Base-by-base conservation (phyloP, 371 early-diverging fungal genomes). In the Saksenaea oblongispora region DNA sequence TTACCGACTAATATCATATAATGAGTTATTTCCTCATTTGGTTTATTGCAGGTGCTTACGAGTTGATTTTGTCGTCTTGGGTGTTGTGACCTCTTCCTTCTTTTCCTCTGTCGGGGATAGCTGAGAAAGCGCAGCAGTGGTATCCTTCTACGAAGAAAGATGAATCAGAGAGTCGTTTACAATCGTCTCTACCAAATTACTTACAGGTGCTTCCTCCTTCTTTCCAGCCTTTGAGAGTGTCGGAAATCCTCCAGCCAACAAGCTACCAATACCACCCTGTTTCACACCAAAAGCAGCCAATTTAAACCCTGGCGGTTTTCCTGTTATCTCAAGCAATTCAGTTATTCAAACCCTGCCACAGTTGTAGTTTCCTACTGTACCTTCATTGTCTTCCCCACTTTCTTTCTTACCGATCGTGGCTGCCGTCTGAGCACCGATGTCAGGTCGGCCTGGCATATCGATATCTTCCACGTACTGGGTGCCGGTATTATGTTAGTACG, bases 241-340 rank as follows among this genome's bases (percentile, higher is more conserved):
- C 15, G 74, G 74, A 41, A 74, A 78, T 13, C 87, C 89, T 28
- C 89, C 90, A 24, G 91, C 89, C 59, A 92, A 87, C 36, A 92
- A 69, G 56, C 90, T 85, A 34, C 93, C 93, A 58, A 92, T 82
- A 22, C 93, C 93, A 59, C 91, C 93, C 67, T 90, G 89, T 63
- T 89, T 89, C n/a, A 93, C 91, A 57, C 93, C 93, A 64, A 87
- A 91, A 1, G 91, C 88, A 7, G 89, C 89, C 63, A 89, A 70
- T 63, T 81, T 89, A 58, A 70, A 70, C 15, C 59, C 63, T 7
- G 63, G 69, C 5, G 63, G 69, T 55, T 67, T 67, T 34, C 61
- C 42, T 17, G 60, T 59, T 63, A 44, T 2, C 27, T 31, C 8
- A 64, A 13, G 58, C 35, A 37, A 2, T 5, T 22, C 47, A 47